A percentile compares a stretch with the other conserved stretches of the same genome.
These are phyloP conservation scores for Talaromyces liani DNA, from an alignment of 495 filamentous ascomycete genomes.

Conservation along the genomic window DNA sequence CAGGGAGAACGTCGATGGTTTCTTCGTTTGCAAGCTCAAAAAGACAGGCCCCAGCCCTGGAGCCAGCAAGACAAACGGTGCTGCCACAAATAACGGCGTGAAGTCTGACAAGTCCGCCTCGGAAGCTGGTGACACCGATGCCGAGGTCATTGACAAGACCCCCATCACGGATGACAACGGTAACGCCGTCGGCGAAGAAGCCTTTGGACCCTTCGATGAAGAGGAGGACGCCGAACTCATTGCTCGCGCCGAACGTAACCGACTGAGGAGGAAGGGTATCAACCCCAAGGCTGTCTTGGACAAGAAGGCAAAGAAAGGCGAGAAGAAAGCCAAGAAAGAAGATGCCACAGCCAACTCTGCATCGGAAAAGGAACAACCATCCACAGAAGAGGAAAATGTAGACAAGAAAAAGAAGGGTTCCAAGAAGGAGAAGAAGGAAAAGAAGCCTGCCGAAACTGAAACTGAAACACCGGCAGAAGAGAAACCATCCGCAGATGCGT, in stretches of 20 bases:
- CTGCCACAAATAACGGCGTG: slow-evolving; percentile 13
- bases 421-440: slow-evolving; percentile 15
- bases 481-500: not conserved
- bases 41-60: slow-evolving; percentile 72
- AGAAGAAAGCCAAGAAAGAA: slow-evolving; percentile 19
- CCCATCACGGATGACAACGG: slow-evolving; percentile 39
- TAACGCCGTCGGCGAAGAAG: slow-evolving; percentile 30
- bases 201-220: slow-evolving; percentile 60
- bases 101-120: slow-evolving; percentile 16
- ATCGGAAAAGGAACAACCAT: slow-evolving; percentile 14
- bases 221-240: slow-evolving; percentile 54
- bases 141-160: slow-evolving; percentile 34
- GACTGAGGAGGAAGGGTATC: slow-evolving; percentile 56
- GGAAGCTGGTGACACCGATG: slow-evolving; percentile 18
- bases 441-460: slow-evolving; percentile 14
- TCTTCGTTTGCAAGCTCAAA: slow-evolving; percentile 97
- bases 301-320: slow-evolving; percentile 33
- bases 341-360: slow-evolving; percentile 4
- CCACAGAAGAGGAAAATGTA: not conserved
- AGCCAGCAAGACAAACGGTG: slow-evolving; percentile 37
- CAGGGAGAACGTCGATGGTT: slow-evolving; percentile 93
- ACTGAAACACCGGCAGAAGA: not conserved
- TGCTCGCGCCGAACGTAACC: slow-evolving; percentile 48
- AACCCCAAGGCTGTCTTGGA: slow-evolving; percentile 50
- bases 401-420: slow-evolving; percentile 6